These are phyloP conservation scores for Eucalyptus sp. DNA, from an alignment of 345 rosid species.

Conservation along the genomic window DNA sequence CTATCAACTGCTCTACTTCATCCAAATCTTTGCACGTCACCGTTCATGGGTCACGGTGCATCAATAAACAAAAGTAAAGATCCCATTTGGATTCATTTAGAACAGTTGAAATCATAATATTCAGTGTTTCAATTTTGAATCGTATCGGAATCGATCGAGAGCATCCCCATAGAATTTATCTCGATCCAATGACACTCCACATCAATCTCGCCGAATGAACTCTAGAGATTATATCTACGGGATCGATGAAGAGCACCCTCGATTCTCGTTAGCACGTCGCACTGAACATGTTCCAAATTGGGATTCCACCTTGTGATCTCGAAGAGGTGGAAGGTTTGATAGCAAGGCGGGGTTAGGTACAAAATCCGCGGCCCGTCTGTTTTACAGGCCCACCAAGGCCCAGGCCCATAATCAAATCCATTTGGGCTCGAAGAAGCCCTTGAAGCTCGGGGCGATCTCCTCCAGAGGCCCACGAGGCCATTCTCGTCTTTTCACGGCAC, in stretches of 20 bases:
- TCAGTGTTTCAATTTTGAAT: not conserved
- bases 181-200: not conserved
- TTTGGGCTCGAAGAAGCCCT: not conserved
- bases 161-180: not conserved
- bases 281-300: rapidly evolving
- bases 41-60: no score
- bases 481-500: not conserved
- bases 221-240: not conserved
- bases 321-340: not conserved
- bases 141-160: rapidly evolving
- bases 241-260: not conserved
- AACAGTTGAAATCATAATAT: not conserved
- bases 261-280: not conserved
- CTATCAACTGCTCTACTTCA: no score
- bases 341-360: not conserved
- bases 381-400: not conserved
- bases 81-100: not conserved
- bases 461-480: not conserved
- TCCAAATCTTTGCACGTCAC: no score
- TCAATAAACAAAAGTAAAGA: not conserved
- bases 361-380: not conserved
- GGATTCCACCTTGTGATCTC: not conserved
- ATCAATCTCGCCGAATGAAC: not conserved
- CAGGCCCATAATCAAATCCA: not conserved
- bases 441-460: not conserved